Evolutionary conservation across 163 green algal species (phyloP).

Genomic region (Prototheca wickerhamii): DNA sequence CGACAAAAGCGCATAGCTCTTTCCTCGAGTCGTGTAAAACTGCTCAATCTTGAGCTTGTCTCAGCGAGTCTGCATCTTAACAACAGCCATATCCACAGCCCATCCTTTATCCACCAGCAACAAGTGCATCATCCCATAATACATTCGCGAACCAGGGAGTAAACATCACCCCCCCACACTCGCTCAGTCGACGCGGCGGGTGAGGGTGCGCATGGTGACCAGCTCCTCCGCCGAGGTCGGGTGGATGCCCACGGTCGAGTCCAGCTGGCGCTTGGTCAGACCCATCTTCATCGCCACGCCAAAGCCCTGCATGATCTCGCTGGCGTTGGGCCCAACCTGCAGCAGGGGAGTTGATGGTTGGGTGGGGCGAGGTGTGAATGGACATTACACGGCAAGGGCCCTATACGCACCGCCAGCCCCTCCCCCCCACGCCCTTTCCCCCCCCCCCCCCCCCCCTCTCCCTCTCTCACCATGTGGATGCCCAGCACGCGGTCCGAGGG

Average conservation of each 20-base stretch:
- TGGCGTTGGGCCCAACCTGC: conserved; percentile 64
- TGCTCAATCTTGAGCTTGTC: too few relatives aligned
- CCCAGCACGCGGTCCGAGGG: conserved; percentile 61
- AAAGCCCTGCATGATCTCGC: conserved; percentile 93
- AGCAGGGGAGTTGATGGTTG: background rate
- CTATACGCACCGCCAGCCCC: background rate
- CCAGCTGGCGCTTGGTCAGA: conserved; percentile 77
- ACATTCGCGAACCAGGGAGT: too few relatives aligned
- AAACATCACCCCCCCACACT: too few relatives aligned
- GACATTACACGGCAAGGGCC: too few relatives aligned
- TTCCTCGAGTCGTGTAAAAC: too few relatives aligned
- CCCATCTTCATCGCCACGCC: conserved; percentile 83
- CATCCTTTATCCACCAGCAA: too few relatives aligned
- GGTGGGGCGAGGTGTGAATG: background rate
- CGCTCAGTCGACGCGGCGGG: too few relatives aligned
- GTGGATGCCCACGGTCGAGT: conserved; percentile 82
- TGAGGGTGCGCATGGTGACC: conserved; percentile 78
- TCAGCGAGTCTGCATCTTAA: too few relatives aligned
- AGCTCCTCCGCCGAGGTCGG: conserved; percentile 86
- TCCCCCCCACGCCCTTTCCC: too few relatives aligned
- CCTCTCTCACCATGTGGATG: conserved; percentile 66
- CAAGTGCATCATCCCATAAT: too few relatives aligned
- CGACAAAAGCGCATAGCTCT: too few relatives aligned
- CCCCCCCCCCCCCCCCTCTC: background rate
- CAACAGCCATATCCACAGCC: too few relatives aligned